Percentiles rank a stretch among this genome's conserved stretches.
phyloP scores from a whole-genome alignment of 2,329 filamentous ascomycete genomes.

The Fusarium humuli region DNA sequence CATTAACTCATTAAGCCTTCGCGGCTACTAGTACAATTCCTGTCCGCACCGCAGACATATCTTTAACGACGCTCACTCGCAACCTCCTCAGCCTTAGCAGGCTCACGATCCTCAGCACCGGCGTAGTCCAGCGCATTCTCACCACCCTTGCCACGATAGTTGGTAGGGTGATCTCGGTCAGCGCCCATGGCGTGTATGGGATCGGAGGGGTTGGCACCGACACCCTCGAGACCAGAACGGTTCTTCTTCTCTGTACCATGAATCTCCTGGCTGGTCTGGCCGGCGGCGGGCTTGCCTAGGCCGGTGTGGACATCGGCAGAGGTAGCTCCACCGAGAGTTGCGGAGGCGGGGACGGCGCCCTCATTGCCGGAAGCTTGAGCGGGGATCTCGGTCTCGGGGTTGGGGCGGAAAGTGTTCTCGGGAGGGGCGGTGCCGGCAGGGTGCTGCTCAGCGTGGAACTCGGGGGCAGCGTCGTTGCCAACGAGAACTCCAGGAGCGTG shows the following conservation, averaged over 20 bases:
- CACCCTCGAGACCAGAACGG: constrained; percentile 54
- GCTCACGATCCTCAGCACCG: constrained; percentile 39
- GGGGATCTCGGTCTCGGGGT: constrained; percentile 51
- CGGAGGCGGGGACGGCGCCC: constrained; percentile 48
- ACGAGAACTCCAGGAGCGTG: constrained; percentile 72
- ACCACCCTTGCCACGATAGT: constrained; percentile 34
- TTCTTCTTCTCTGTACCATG: constrained; percentile 54
- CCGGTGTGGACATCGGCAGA: constrained; percentile 58
- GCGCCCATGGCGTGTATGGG: constrained; percentile 48
- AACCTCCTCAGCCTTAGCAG: constrained; percentile 39
- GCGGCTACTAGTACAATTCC: constrained; percentile 21
- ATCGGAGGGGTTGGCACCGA: constrained; percentile 50
- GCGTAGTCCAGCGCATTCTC: constrained; percentile 33
- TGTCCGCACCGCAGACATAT: constrained; percentile 2
- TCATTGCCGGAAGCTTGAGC: constrained; percentile 50
- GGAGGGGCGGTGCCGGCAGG: constrained; percentile 72
- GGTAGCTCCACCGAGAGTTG: constrained; percentile 58
- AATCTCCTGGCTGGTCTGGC: constrained; percentile 57
- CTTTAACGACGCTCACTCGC: constrained; percentile 39
- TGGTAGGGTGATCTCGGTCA: constrained; percentile 46
- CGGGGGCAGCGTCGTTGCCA: constrained; percentile 68
- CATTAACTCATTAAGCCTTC: constrained; percentile 32
- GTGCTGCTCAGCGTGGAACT: constrained; percentile 72
- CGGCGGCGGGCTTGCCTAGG: constrained; percentile 57
- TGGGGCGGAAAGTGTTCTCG: constrained; percentile 55